Evolutionary conservation across 192 early-diverging fungal species (phyloP).

Genomic region (Linnemannia elongata): DNA sequence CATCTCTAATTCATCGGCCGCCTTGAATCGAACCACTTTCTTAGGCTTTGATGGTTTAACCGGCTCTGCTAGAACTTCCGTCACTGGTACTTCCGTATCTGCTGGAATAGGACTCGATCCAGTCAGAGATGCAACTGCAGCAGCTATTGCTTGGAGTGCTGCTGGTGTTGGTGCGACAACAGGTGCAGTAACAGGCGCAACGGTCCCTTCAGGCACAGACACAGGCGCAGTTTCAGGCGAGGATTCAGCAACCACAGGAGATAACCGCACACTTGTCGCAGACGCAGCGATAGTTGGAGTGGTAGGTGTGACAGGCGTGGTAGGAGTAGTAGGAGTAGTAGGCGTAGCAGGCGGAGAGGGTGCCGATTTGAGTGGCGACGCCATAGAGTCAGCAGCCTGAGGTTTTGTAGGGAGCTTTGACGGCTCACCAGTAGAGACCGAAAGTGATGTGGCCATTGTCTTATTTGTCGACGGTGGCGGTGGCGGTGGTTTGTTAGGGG

Average conservation of each 20-base stretch:
- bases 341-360: background rate
- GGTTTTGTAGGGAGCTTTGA: background rate
- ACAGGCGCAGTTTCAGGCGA: background rate
- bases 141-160: background rate
- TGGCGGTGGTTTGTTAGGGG: background rate
- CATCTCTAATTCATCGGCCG: background rate
- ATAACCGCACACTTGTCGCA: background rate
- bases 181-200: background rate
- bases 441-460: background rate
- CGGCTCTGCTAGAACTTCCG: background rate
- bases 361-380: background rate
- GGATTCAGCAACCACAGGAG: background rate
- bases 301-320: background rate
- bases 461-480: background rate
- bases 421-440: background rate
- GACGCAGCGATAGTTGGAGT: background rate
- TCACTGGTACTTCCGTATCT: background rate
- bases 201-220: background rate
- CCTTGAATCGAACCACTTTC: constrained; percentile 33
- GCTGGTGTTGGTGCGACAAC: background rate
- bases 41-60: background rate
- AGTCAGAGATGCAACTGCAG: background rate
- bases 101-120: background rate
- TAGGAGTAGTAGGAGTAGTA: background rate
- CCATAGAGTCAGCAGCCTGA: background rate